Evolutionary conservation across 768 basidiomycete species (phyloP).

Genomic region (Boletus rubroflammeus): DNA sequence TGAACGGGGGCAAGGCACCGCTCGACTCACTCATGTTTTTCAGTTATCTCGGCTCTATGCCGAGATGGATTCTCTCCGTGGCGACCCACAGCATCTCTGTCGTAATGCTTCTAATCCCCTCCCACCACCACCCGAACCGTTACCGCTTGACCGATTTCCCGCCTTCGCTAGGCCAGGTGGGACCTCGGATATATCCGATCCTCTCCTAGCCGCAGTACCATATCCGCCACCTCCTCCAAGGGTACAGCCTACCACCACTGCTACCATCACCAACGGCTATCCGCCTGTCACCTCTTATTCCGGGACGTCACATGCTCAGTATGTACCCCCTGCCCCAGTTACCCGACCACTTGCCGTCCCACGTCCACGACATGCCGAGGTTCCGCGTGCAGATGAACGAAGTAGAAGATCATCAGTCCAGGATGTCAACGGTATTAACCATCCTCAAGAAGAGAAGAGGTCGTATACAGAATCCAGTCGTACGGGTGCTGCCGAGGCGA

Average conservation of each 20-base stretch:
- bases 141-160: constrained; percentile 44
- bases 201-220: constrained; percentile 19
- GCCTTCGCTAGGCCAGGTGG: constrained; percentile 36
- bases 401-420: constrained; percentile 11
- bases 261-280: constrained; percentile 10
- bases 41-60: constrained; percentile 34
- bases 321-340: constrained; percentile 11
- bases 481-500: constrained; percentile 3
- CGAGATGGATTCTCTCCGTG: constrained; percentile 36
- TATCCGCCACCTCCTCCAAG: constrained; percentile 30
- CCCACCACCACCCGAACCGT: constrained; percentile 53
- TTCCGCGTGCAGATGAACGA: constrained; percentile 23
- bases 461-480: constrained; percentile 11
- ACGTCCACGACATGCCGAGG: constrained; percentile 22
- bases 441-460: constrained; percentile 15
- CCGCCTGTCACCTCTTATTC: constrained; percentile 4
- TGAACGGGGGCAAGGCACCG: constrained; percentile 1
- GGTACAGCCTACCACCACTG: constrained; percentile 1
- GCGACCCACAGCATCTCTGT: constrained; percentile 28
- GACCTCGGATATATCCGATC: constrained; percentile 17
- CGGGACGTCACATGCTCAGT: constrained; percentile 14
- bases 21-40: constrained; percentile 22
- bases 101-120: constrained; percentile 46
- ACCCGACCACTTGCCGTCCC: constrained; percentile 16
- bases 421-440: constrained; percentile 12